Base-by-base conservation (phyloP, 179 eudicot species). In the Beta macrorhiza region DNA sequence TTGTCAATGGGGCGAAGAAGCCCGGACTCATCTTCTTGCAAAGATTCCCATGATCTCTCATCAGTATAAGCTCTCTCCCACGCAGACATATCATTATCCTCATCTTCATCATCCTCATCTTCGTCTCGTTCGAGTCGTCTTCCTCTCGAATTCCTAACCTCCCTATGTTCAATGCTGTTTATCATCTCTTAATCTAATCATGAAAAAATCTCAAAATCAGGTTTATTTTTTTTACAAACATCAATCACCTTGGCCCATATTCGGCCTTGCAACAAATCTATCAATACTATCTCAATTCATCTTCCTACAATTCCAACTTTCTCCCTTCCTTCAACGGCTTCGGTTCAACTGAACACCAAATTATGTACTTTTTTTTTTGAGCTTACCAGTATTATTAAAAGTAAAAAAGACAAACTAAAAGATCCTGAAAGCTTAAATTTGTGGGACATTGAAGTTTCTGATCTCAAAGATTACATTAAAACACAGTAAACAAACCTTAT, bases 11-110 rank as follows among this genome's bases (percentile, higher is more conserved):
- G 92, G 6, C 93, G 90, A 82, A 95, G 93, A 77, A 89, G 91
- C 0, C 99, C 99, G 45, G 93, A 90, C 78, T 95, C 99, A 80
- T 95, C 99, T 85, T 93, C 98, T 83, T 93, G 94, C 83, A 95
- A 80, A 58, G 93, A 82, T 79, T 95, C 98, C 98, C 98, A 95
- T 0, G 98, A 93, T 74, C 98, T 83, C 82, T 93, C 99, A 74
- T 93, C 98, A 15, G 91, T 90, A 61, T 95, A 95, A 52, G 90
- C 89, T 79, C 92, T 91, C 88, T 95, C 98, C 97, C 97, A 95
- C 0, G 98, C 99, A 5, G 90, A 92, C 71, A 83, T 82, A 57
- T 87, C 93, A 75, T 86, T 83, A 25, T 83, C 90, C 72, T 87
- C 88, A 51, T 74, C 96, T 69, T 88, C 93, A 0, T 90, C 95